Evolutionary conservation across 2,329 filamentous ascomycete genomes (phyloP), one percentile per base, ranked within the genome.

Genomic region (Rhynchosporium agropyri): DNA sequence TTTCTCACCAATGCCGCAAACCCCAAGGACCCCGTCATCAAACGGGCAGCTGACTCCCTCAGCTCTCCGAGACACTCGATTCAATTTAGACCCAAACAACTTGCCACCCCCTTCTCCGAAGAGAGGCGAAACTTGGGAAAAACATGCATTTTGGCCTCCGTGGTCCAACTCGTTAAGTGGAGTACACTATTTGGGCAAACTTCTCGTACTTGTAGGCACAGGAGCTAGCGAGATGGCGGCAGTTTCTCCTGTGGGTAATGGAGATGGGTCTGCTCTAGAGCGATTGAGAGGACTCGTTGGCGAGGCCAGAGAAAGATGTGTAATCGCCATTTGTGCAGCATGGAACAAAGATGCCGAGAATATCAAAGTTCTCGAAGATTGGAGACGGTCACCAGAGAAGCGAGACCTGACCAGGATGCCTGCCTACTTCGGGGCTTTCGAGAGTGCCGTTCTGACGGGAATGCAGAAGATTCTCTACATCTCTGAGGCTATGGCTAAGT

Each of bases 381-480:
- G 96, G 96, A 90, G 90, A 63, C 85, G 92, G 31, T 88, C 91
- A 29, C 81, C 87, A 0, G 93, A 97, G 63, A 84, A 89, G 60
- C 88, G 89, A 61, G 93, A 97, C 72, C 83, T 97, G 53, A 99
- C 96, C 0, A 89, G 89, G 67, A 94, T 99, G 89, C 95, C 96
- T 0, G 84, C 87, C 2, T 87, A 89, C 60, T 97, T 99, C 76
- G 82, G 91, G 15, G 85, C 90, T 0, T 96, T 97, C 72, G 93
- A 98, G 73, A 89, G 88, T 60, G 85, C 89, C 6, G 81, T 99
- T 12, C 80, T 99, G 26, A 83, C 82, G 1, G 92, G 93, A 60
- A 90, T 98, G 86, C 95, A 99, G 76, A 96, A 94, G 79, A 96
- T 98, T 60, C 81, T 97, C 33, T 99, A 97, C 74, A 88, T 99